Base-by-base conservation (phyloP, 805 yeast species). In the Teunomyces lycoperdinae region DNA sequence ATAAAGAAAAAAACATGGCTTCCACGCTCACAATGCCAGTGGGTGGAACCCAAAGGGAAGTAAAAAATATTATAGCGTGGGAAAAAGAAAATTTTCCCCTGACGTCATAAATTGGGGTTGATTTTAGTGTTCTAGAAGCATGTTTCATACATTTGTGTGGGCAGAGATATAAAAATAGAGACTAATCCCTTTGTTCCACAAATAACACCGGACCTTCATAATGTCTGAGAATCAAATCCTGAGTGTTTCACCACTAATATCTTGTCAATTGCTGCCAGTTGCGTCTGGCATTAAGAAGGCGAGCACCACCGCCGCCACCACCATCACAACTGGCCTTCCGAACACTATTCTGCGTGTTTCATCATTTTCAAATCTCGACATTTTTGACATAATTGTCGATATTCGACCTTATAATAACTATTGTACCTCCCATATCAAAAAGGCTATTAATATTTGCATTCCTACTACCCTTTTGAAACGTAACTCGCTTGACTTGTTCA, bases 391-490 rank as follows among this genome's bases (percentile, higher is more conserved):
- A 8, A 53, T 70, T 14, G 50, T 74, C 35, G 79, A 75, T 50
- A 64, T 66, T 16, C 58, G 79, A 17, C 71, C 76, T 4, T 74
- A 61, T 56, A 71, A 71, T 49, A 45, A 58, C 24, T 75, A 61
- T 54, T 56, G 65, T 16, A 48, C 54, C 7, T 55, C 67, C 27
- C 66, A 70, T 45, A 47, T 75, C 11, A 51, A 48, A 10, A 50
- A 58, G 24, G 57, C 79, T 16, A 52, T 68, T 49, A 72, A 73
- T 50, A 57, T 73, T 13, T 74, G 78, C 51, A 58, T 74, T 10
- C 79, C 79, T 9, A 66, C 77, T 2, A 75, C 79, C 1, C 61
- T 75, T 24, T 53, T 75, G 29, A 73, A 73, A 50, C 53, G 79
- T 43, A 61, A 58, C 35, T 62, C 70, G 28, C 69, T 66, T 45